These are phyloP conservation scores for Xylaria acuta DNA, from an alignment of 495 filamentous ascomycete species.

Conservation along the genomic window DNA sequence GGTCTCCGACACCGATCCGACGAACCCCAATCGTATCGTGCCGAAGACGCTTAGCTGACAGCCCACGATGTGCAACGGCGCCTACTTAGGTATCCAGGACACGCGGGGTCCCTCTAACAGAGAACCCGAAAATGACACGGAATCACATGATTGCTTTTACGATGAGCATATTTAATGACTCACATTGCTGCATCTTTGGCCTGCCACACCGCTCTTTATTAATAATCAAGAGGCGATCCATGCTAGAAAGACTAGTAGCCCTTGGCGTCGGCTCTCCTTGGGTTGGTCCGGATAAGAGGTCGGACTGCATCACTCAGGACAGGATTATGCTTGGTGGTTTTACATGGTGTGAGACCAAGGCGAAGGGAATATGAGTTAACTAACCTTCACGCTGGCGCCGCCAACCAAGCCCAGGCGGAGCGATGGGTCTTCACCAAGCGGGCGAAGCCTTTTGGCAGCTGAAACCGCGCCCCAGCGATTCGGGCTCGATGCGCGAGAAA, in stretches of 20 bases:
- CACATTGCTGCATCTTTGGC: background rate
- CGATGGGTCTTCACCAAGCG: no score
- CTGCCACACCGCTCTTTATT: background rate
- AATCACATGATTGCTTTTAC: background rate
- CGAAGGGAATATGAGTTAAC: no score
- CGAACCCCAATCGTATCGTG: background rate
- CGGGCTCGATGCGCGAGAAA: no score
- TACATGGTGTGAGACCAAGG: no score
- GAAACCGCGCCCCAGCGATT: no score
- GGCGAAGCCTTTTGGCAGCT: no score
- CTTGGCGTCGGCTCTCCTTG: background rate
- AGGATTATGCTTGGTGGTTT: background rate
- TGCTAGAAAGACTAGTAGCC: background rate
- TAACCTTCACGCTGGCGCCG: no score
- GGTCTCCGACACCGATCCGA: background rate
- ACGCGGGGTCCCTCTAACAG: background rate
- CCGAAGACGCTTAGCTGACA: background rate
- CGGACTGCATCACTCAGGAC: background rate
- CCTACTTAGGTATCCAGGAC: background rate
- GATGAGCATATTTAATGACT: slow-evolving; percentile 5
- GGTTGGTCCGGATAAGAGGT: background rate
- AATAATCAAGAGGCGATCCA: background rate
- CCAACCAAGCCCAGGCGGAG: no score
- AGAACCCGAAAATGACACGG: slow-evolving; percentile 12
- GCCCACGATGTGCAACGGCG: background rate